Conservation (phyloP, 2,329 filamentous ascomycete species). For the Monilinia polystroma region DNA sequence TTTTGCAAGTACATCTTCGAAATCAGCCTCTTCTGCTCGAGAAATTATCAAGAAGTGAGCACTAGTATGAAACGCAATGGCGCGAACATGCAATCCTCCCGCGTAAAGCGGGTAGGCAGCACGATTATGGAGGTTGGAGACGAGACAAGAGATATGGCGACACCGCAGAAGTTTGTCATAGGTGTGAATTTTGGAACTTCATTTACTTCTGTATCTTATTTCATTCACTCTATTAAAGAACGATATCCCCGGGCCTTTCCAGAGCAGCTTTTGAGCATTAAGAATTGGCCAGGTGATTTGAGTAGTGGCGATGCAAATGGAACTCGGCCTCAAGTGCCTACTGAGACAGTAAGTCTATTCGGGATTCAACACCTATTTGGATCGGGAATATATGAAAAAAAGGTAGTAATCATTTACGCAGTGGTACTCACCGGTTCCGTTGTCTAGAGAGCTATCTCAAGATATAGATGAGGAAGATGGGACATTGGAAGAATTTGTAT, state of each 20-base stretch:
- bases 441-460: not conserved
- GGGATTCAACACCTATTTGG: not conserved
- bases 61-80: no score
- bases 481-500: constrained; percentile 1
- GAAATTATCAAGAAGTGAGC: no score
- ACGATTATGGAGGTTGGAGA: not conserved
- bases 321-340: constrained; percentile 9
- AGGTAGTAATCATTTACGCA: not conserved
- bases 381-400: not conserved
- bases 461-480: not conserved
- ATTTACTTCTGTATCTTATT: constrained; percentile 7
- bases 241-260: not conserved
- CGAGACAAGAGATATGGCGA: not conserved
- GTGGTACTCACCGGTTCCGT: constrained; percentile 4
- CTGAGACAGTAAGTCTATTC: constrained; percentile 1
- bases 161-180: constrained; percentile 11
- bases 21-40: no score
- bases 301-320: not conserved
- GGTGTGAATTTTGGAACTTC: constrained; percentile 17
- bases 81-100: not conserved
- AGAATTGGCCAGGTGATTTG: constrained; percentile 15
- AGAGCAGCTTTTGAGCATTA: constrained; percentile 4
- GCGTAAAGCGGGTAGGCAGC: not conserved
- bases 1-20: not conserved
- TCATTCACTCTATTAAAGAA: not conserved